phyloP scores from a whole-genome alignment of 1,284 basidiomycete species.

The Entoloma clypeatum region DNA sequence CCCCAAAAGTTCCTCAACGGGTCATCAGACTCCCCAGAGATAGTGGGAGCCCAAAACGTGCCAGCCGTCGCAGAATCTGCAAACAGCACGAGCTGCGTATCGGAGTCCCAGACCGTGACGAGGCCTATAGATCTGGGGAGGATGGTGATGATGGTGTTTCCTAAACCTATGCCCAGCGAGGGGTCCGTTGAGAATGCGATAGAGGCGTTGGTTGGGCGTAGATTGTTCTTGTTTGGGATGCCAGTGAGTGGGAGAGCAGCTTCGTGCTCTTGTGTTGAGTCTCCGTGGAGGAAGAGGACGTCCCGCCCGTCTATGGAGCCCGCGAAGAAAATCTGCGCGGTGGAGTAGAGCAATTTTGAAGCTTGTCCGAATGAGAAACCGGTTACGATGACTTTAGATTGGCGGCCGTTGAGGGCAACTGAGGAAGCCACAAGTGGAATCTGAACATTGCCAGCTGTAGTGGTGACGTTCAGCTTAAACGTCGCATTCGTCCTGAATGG shows the following conservation, averaged over 20 bases:
- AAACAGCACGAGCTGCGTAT: conserved; percentile 61
- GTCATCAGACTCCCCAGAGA: conserved; percentile 29
- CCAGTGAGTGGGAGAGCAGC: conserved; percentile 46
- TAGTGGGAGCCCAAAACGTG: conserved; percentile 45
- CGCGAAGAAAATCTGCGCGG: conserved; percentile 64
- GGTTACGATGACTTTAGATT: conserved; percentile 67
- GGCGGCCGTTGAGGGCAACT: conserved; percentile 61
- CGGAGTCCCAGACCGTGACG: conserved; percentile 61
- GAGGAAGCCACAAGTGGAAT: conserved; percentile 49
- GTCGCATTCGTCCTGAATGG: conserved; percentile 38
- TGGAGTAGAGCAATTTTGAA: conserved; percentile 57
- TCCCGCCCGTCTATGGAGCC: conserved; percentile 64
- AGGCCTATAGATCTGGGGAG: conserved; percentile 53
- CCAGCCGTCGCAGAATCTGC: conserved; percentile 60
- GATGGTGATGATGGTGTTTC: conserved; percentile 40
- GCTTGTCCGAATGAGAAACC: conserved; percentile 60
- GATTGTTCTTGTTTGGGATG: conserved; percentile 36
- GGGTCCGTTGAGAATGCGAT: conserved; percentile 29
- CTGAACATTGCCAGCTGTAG: conserved; percentile 45
- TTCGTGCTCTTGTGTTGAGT: conserved; percentile 58
- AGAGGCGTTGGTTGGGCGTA: conserved; percentile 27
- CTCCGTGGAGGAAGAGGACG: conserved; percentile 66
- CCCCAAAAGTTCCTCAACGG: conserved; percentile 44
- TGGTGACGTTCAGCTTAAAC: conserved; percentile 57
- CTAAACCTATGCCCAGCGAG: conserved; percentile 12